Evolutionary conservation across 352 stramenopile species (phyloP), one percentile per base, ranked within the genome.

Genomic region (Phytopythium montanum): DNA sequence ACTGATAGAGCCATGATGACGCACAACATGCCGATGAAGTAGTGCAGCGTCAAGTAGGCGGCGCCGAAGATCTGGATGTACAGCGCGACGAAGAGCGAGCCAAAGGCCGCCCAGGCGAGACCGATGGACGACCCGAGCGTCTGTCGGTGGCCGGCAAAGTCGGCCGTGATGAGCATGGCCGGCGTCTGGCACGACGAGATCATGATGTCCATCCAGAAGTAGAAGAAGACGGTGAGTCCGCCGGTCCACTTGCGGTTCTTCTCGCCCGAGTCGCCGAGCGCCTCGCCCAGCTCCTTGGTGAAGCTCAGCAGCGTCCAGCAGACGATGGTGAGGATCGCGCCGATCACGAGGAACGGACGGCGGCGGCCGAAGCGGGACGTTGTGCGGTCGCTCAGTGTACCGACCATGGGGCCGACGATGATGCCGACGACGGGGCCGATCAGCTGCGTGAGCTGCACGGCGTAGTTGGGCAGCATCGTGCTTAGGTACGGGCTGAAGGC

Each of bases 151-250:
- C 72, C 72, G 12, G 70, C 69, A 57, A 81, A 79, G 48, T 81
- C 72, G 7, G 72, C 66, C 14, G 78, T 64, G 44, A 81, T 41
- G 7, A 81, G 56, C 44, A 63, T 65, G 21, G 57, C 64, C 3
- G 69, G 69, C 14, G 65, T 72, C 54, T 76, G 66, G 7, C 64
- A 67, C 29, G 72, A 65, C 25, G 75, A 79, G 33, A 78, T 60
- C 3, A 68, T 79, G 34, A 81, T 74, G 54, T 81, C 72, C 67
- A 79, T 81, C 67, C 69, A 81, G 14, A 75, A 52, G 63, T 76
- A 81, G 59, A 76, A 79, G 33, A 76, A 57, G 46, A 75, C 54
- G 0, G 61, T 69, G 53, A 79, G 62, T 21, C 69, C 36, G 18
- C 66, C 60, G 9, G 68, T 81, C 58, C 51, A 72, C 26, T 36